Evolutionary conservation across 345 rosid genomes (phyloP), one percentile per base, ranked within the genome.

Genomic region (Reutealis trisperma): DNA sequence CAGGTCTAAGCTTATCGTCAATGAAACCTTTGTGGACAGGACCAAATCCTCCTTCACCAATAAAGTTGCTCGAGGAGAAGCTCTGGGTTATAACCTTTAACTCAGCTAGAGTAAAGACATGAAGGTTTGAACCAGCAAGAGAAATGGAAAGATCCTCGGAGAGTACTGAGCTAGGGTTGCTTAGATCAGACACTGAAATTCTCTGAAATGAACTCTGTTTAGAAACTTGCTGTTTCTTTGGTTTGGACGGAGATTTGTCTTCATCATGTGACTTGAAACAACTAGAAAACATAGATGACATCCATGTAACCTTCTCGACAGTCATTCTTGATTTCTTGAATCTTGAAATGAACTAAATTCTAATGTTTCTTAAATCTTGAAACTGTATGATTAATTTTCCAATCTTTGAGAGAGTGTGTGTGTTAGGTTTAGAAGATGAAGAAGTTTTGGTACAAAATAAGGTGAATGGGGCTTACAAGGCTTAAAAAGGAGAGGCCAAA

Each of bases 41-140:
- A 52, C 98, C 98, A 27, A 94, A 94, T 76, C 98, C 98, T 41
- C 98, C 98, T 82, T 91, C 96, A 0, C 98, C 98, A 0, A 94
- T 77, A 63, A 94, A 91, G 78, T 89, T 94, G 12, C 86, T 81
- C 0, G 93, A 81, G 0, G 98, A 88, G 69, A 90, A 94, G 86
- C 82, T 84, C 74, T 94, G 96, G 0, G 98, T 94, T 71, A 90
- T 87, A 78, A 92, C 76, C 83, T 88, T 94, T 60, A 94, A 87
- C 90, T 94, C 98, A 3, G 84, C 85, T 8, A 83, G 83, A 14
- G 91, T 89, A 51, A 94, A 94, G 0, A 64, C 81, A n/a, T 91
- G 94, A 70, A 94, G 90, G 54, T 94, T 88, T 0, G 98, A 90
- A 37, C 97, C 96, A 2, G 92, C 97, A 5, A 94, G 86, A 63